Evolutionary conservation across 192 early-diverging fungal genomes (phyloP).

Genomic region (Phycomyces blakesleeanus): DNA sequence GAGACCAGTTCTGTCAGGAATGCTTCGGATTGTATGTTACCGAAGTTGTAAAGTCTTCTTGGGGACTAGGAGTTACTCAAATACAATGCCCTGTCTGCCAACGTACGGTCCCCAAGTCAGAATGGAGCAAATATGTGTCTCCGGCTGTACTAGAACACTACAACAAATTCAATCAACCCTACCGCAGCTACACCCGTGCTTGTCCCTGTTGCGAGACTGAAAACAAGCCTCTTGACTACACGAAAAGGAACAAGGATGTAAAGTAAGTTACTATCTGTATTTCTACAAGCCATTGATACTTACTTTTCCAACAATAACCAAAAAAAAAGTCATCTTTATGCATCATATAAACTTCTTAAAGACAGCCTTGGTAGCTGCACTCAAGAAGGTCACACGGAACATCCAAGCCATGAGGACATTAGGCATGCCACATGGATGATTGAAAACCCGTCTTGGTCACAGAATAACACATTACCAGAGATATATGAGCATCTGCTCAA

Average conservation of each 20-base stretch:
- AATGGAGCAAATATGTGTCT: conserved; percentile 54
- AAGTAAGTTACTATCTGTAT: no score
- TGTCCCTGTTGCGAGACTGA: conserved; percentile 45
- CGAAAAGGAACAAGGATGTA: no score
- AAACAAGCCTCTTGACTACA: not conserved
- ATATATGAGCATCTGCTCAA: conserved; percentile 6
- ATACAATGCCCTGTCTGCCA: conserved; percentile 55
- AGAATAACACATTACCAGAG: conserved; percentile 5
- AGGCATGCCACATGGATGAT: not conserved
- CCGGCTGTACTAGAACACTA: conserved; percentile 37
- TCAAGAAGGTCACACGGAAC: no score
- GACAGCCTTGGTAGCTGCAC: no score
- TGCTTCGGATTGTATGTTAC: conserved; percentile 48
- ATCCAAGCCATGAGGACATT: no score
- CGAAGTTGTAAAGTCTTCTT: conserved; percentile 52
- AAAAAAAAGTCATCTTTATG: no score
- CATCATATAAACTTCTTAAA: no score
- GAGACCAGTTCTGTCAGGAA: conserved; percentile 54
- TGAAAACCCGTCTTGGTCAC: not conserved
- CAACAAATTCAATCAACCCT: conserved; percentile 49
- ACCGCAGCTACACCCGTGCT: conserved; percentile 43
- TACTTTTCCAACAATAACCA: no score
- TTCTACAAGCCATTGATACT: no score
- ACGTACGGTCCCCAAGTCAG: conserved; percentile 38
- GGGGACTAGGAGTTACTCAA: conserved; percentile 50